Conservation (phyloP, 306 rosid genomes). For the Dalbergia oliveri region DNA sequence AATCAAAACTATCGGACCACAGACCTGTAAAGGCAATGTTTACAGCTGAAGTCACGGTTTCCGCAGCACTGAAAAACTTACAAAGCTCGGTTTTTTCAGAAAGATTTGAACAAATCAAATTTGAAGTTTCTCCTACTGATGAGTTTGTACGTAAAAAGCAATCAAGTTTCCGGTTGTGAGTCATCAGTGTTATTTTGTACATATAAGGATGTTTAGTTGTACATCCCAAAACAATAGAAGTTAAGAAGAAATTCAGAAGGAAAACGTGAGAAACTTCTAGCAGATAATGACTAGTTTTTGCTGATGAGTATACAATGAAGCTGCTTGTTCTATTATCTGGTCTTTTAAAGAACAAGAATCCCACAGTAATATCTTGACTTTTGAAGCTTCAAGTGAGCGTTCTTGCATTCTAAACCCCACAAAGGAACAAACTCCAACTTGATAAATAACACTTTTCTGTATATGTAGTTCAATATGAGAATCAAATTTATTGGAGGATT, state of each 20-base stretch:
- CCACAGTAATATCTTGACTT: background rate
- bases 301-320: too few species aligned
- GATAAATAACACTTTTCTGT: background rate
- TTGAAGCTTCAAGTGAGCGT: constrained; percentile 17
- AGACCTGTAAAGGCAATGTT: constrained; percentile 84
- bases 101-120: constrained; percentile 56
- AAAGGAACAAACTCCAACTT: background rate
- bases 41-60: constrained; percentile 57
- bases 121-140: constrained; percentile 60
- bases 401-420: background rate
- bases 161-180: constrained; percentile 56
- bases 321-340: background rate
- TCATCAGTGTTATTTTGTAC: background rate
- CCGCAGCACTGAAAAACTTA: constrained; percentile 35
- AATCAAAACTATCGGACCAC: constrained; percentile 81
- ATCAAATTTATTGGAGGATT: background rate
- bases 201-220: too few species aligned
- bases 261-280: background rate
- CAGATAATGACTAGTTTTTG: too few species aligned
- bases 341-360: background rate
- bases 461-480: background rate
- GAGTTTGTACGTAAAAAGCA: constrained; percentile 48
- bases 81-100: constrained; percentile 63
- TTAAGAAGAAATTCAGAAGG: background rate
- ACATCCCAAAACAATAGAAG: too few species aligned